Base-by-base conservation (phyloP, 1,139 yeast genomes). In the Kurtzmaniella natalensis region DNA sequence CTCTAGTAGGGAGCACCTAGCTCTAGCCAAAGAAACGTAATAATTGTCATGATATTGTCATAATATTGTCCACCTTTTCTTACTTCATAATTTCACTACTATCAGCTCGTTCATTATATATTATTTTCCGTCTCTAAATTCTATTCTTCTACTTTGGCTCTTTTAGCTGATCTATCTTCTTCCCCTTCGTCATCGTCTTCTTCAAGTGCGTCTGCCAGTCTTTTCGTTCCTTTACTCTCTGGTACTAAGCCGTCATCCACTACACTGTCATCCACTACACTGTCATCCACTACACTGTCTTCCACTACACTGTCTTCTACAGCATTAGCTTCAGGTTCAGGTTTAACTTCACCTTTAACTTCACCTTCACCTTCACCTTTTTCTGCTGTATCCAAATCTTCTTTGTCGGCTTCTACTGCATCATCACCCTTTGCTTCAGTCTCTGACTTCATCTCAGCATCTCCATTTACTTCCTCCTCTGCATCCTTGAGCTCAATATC, bases 401-500 rank as follows among this genome's bases (percentile, higher is more conserved):
- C 5, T 10, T n/a, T 11, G 14, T 23, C 26, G 26, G 26, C 5
- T 16, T 23, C 26, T 4, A 21, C 10, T n/a, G 9, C 10, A 13
- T 23, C 10, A 13, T 23, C 36, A 25, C 14, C 17, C 19, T n/a
- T 10, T 11, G 11, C 25, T 24, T 33, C 30, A 16, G 21, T n/a
- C 17, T 21, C 26, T 5, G 19, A 8, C 24, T 21, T n/a, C 9
- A 10, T 21, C 10, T 21, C 9, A n/a, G 20, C 22, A 5, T 36
- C 33, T 26, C 24, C 31, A 15, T 35, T 28, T 25, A 36, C 36
- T 25, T 36, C 31, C 30, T 31, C 33, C 32, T 35, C 37, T 35
- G 33, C 28, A 19, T 32, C 37, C 24, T n/a, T n/a, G n/a, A n/a
- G n/a, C n/a, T 31, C 37, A 30, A 31, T 37, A 21, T 38, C 30